phyloP scores from a whole-genome alignment of 331 rosid genomes.

The Cydonia oblonga region DNA sequence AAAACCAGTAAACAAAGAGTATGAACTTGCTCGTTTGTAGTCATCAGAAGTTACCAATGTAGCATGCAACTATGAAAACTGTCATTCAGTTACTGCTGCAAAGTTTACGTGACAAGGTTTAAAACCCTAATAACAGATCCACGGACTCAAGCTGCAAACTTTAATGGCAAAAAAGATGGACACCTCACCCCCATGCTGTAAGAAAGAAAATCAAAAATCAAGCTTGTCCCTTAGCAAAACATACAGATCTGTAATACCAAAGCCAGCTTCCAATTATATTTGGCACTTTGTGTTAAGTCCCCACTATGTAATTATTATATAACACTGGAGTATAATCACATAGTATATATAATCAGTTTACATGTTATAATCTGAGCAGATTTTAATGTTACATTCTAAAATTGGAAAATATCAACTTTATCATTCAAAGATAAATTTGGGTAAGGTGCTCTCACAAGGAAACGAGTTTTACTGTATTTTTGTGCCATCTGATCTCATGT shows the following conservation, averaged over 20 bases:
- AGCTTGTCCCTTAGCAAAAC: slow-evolving; percentile 23
- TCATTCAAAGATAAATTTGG: neutral
- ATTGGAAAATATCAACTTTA: no score
- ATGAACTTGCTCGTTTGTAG: neutral
- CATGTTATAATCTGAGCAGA: neutral
- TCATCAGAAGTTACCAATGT: neutral
- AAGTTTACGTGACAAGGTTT: neutral
- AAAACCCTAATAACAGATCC: neutral
- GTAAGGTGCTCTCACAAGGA: neutral
- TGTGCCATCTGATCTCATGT: no score
- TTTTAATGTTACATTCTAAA: neutral
- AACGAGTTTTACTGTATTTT: neutral
- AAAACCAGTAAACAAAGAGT: neutral
- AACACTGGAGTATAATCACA: neutral
- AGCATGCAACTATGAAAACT: neutral
- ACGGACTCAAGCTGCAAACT: neutral
- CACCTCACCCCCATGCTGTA: slow-evolving; percentile 14
- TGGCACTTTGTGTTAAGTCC: neutral
- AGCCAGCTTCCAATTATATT: neutral
- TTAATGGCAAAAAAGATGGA: neutral
- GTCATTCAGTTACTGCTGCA: neutral
- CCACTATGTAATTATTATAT: neutral
- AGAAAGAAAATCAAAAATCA: slow-evolving; percentile 1
- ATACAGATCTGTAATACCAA: slow-evolving; percentile 12
- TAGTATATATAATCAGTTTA: no score